Evolutionary conservation across 495 filamentous ascomycete genomes (phyloP).

Genomic region (Xylaria venustula): DNA sequence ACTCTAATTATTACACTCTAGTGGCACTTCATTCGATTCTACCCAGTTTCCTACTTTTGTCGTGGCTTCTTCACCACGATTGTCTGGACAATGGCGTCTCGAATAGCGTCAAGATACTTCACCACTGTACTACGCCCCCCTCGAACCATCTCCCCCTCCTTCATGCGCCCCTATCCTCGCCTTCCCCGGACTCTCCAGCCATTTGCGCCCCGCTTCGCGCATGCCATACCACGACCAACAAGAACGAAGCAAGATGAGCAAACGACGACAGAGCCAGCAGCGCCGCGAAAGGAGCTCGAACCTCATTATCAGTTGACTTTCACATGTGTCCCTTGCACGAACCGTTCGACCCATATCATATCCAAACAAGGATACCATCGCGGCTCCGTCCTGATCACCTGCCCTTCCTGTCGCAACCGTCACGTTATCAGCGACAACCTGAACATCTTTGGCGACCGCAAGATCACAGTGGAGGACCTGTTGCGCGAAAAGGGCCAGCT

Average conservation of each 20-base stretch:
- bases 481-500: conserved; percentile 62
- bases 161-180: conserved; percentile 16
- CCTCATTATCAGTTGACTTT: conserved; percentile 83
- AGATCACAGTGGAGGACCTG: conserved; percentile 69
- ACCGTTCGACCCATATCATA: conserved; percentile 72
- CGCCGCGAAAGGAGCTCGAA: conserved; percentile 32
- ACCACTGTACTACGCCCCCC: conserved; percentile 8
- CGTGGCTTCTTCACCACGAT: no score
- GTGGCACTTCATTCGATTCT: no score
- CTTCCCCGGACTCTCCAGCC: conserved; percentile 20
- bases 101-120: conserved; percentile 18
- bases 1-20: no score
- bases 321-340: conserved; percentile 83
- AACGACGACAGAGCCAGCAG: conserved; percentile 31
- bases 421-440: conserved; percentile 94
- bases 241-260: conserved; percentile 9
- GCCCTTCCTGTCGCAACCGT: conserved; percentile 75
- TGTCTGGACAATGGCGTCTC: conserved; percentile 10
- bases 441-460: conserved; percentile 67
- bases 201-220: conserved; percentile 25
- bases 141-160: conserved; percentile 6
- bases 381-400: conserved; percentile 83
- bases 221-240: conserved; percentile 38
- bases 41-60: no score
- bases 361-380: conserved; percentile 92